phyloP scores from a whole-genome alignment of 192 early-diverging fungal genomes.

The Umbelopsis vinacea region DNA sequence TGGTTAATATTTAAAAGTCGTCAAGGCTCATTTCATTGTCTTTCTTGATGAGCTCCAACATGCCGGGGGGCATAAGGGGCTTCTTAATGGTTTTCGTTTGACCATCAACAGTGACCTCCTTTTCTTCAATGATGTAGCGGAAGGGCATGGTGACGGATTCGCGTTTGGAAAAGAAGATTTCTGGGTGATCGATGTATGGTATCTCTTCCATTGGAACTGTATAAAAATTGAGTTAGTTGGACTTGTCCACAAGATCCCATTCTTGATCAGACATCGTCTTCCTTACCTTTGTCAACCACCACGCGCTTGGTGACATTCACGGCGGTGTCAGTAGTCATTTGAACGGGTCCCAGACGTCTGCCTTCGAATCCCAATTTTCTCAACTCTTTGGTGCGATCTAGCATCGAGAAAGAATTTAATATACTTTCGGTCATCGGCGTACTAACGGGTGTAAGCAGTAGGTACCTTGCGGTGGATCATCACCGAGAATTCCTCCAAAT shows the following conservation, averaged over 20 bases:
- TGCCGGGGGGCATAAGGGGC: conserved; percentile 71
- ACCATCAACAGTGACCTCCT: conserved; percentile 37
- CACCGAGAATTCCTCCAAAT: conserved; percentile 84
- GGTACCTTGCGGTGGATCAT: conserved; percentile 67
- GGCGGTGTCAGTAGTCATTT: conserved; percentile 90
- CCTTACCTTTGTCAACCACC: conserved; percentile 62
- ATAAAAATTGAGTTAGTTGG: neutral
- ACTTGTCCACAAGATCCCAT: neutral
- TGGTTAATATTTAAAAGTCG: neutral
- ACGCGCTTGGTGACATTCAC: conserved; percentile 72
- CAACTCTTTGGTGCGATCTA: conserved; percentile 62
- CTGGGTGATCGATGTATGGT: conserved; percentile 74
- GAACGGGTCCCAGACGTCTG: conserved; percentile 73
- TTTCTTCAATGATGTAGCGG: conserved; percentile 65
- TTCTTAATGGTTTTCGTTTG: conserved; percentile 51
- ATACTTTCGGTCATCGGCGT: neutral
- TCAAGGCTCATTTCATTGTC: conserved; percentile 68
- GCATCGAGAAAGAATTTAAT: neutral
- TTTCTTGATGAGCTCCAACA: conserved; percentile 73
- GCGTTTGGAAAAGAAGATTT: conserved; percentile 66
- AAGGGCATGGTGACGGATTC: conserved; percentile 84
- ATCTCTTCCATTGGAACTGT: conserved; percentile 64
- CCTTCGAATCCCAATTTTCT: conserved; percentile 70
- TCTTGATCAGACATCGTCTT: neutral
- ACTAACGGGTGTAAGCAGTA: neutral